phyloP scores from a whole-genome alignment of 257 asterid species.

The Fraxinus americana region DNA sequence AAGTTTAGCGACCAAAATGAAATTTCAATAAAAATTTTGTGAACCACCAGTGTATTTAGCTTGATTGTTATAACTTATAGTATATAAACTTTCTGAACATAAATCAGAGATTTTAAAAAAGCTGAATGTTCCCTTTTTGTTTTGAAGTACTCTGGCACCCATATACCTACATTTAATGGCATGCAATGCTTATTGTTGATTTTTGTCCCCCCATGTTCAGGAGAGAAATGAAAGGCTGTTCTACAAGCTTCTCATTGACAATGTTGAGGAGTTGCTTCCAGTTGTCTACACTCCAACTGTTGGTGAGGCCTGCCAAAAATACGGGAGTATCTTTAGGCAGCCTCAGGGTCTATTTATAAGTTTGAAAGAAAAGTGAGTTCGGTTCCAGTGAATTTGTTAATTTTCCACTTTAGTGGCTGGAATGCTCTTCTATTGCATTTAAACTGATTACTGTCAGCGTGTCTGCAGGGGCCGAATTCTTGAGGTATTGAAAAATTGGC shows the following conservation, averaged over 20 bases:
- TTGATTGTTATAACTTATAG: background rate
- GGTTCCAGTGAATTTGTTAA: background rate
- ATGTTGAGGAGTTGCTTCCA: conserved; percentile 97
- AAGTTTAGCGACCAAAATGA: background rate
- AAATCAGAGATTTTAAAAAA: background rate
- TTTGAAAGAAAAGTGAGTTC: conserved; percentile 81
- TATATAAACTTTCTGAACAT: background rate
- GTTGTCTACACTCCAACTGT: conserved; percentile 99
- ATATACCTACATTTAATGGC: background rate
- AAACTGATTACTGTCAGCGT: conserved; percentile 27
- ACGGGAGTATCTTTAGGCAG: conserved; percentile 93
- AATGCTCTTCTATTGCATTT: conserved; percentile 14
- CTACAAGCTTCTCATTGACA: conserved; percentile 91
- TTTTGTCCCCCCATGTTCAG: conserved; percentile 39
- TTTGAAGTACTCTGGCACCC: background rate
- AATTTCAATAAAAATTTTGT: background rate
- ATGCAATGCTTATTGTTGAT: conserved; percentile 3
- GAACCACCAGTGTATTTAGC: background rate
- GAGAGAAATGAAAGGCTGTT: conserved; percentile 88
- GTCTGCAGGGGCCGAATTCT: conserved; percentile 83
- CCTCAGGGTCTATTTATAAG: conserved; percentile 99
- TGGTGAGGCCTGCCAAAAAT: conserved; percentile 98
- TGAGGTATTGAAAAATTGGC: conserved; percentile 97
- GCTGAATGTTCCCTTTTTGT: background rate
- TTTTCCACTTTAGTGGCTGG: background rate